Percentiles rank a stretch among this genome's conserved stretches.
These are phyloP conservation scores for Alternaria ventricosa DNA, from an alignment of 2,329 filamentous ascomycete genomes.

Conservation along the genomic window DNA sequence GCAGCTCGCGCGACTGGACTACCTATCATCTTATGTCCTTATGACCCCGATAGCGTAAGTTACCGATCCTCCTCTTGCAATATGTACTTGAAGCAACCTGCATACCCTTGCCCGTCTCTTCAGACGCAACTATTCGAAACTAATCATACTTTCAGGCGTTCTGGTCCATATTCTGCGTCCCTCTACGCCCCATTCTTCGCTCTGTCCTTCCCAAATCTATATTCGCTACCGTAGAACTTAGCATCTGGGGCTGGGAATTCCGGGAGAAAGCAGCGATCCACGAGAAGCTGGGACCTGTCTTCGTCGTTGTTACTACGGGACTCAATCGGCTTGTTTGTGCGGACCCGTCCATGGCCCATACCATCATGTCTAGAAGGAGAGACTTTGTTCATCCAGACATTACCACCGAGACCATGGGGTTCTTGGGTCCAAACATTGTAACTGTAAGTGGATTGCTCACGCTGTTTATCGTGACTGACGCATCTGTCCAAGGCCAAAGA, in stretches of 20 bases:
- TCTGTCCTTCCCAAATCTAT: not conserved
- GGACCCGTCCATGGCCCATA: conserved; percentile 2
- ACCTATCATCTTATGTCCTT: conserved; percentile 4
- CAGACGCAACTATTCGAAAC: not conserved
- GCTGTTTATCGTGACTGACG: not conserved
- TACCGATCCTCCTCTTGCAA: not conserved
- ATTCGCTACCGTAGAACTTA: conserved; percentile 1
- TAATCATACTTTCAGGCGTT: not conserved
- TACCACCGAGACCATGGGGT: not conserved
- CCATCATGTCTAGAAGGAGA: conserved; percentile 1
- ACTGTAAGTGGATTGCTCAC: not conserved
- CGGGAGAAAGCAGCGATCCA: conserved; percentile 13
- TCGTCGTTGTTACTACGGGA: conserved; percentile 23
- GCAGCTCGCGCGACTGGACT: conserved; percentile 1
- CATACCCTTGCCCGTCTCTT: not conserved
- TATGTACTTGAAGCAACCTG: not conserved
- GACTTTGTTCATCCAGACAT: conserved; percentile 6
- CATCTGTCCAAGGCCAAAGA: not conserved
- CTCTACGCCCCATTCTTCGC: not conserved
- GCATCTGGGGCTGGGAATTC: conserved; percentile 22
- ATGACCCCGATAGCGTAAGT: conserved; percentile 9
- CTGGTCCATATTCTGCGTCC: not conserved
- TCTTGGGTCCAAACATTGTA: not conserved
- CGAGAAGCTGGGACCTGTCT: conserved; percentile 17
- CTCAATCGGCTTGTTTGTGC: conserved; percentile 7